phyloP scores from a whole-genome alignment of 2,329 filamentous ascomycete species.

The Calonectria multiphialidica region DNA sequence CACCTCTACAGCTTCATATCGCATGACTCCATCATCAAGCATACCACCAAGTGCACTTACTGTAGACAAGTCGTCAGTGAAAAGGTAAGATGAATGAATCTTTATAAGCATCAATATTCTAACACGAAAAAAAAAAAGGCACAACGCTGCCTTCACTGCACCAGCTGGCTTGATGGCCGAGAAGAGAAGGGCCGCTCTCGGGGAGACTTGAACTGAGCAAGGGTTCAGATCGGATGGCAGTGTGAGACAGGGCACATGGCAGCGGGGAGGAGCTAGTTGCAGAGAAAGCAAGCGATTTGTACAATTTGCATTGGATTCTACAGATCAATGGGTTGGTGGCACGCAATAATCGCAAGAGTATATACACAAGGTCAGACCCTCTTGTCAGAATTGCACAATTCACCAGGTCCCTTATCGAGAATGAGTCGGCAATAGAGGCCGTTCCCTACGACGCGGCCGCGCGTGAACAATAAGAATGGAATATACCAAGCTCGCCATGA shows the following conservation, averaged over 20 bases:
- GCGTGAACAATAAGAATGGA: constrained; percentile 5
- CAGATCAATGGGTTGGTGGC: neutral
- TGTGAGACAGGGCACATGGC: neutral
- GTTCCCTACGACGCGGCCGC: neutral
- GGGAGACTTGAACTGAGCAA: neutral
- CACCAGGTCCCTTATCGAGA: neutral
- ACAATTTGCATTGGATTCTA: neutral
- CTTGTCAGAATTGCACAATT: no score
- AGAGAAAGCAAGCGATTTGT: neutral
- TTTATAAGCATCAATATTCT: neutral
- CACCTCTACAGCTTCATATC: constrained; percentile 71
- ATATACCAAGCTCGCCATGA: constrained; percentile 17
- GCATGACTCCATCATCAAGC: constrained; percentile 78
- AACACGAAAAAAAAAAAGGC: constrained; percentile 45
- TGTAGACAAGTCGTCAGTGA: constrained; percentile 73
- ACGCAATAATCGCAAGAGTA: neutral
- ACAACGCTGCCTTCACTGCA: constrained; percentile 61
- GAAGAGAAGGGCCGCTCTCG: constrained; percentile 51
- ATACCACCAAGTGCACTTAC: constrained; percentile 75
- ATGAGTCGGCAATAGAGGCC: neutral
- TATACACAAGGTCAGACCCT: neutral
- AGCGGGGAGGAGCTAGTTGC: neutral
- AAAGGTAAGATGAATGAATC: constrained; percentile 59
- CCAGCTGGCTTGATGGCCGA: constrained; percentile 64
- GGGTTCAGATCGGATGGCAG: neutral